Evolutionary conservation across 305 asterid species (phyloP), one percentile per base, ranked within the genome.

Genomic region (Fraxinus dipetala): DNA sequence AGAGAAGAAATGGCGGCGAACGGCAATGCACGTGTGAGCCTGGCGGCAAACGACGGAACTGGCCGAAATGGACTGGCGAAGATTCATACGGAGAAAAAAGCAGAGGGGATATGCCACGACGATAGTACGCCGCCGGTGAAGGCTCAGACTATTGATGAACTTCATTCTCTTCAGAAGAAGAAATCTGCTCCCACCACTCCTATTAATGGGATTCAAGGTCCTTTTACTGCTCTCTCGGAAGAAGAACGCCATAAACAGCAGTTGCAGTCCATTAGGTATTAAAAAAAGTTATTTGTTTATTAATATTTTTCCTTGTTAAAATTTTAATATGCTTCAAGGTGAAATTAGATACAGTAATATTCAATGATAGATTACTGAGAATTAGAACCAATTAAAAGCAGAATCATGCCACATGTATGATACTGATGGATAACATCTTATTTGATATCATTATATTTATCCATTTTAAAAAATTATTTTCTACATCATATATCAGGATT

Each of bases 141-240:
- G 81, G 99, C 98, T 24, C 93, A 93, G 89, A 94, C 97, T 48
- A 84, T 94, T 16, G 98, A 96, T 67, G 98, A 96, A 82, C 95
- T 96, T 82, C 99, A 94, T 83, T 94, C 98, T 11, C 94, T 96
- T 5, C 99, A 96, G 96, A 94, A 77, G 90, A 96, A 96, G 90
- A 96, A 84, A 81, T 93, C 99, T 6, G 97, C 97, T 6, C 99
- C 99, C 1, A 90, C 93, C 1, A 93, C 99, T 8, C 99, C 99
- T 0, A 72, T 86, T 31, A 80, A 82, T 2, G 92, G 91, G 36
- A 80, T 84, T 72, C 92, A 87, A 74, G 84, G 85, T 0, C 88
- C 90, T 14, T 91, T 91, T 61, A 87, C 86, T 11, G 85, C 82
- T 28, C 28, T 87, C 36, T 79, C 94, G 2, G 98, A 93, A 10